Conservation (phyloP, 108 stramenopile genomes). For the Fistulifera pelliculosa region DNA sequence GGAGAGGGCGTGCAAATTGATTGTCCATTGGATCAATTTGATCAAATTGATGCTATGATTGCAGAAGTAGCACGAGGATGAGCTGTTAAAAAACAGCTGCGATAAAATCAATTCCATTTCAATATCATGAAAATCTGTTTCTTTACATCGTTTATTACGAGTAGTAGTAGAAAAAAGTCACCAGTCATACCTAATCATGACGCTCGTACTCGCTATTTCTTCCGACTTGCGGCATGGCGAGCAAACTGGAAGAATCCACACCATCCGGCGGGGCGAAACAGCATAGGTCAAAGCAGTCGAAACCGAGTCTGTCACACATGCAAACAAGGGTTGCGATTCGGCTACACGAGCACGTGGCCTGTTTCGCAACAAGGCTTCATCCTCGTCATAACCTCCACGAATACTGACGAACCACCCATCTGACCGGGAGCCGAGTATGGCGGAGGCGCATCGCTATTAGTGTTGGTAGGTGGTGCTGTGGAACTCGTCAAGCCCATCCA, state of each 20-base stretch:
- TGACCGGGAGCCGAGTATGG: conserved; percentile 22
- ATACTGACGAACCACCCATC: conserved; percentile 16
- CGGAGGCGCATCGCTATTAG: conserved; percentile 1
- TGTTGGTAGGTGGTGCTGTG: conserved; percentile 5
- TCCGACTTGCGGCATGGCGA: conserved; percentile 48
- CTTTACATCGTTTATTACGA: too few species aligned
- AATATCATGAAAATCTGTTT: too few species aligned
- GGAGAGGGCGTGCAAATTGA: conserved; percentile 41
- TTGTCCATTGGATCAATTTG: conserved; percentile 30
- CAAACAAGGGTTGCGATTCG: conserved; percentile 54
- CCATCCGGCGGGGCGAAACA: conserved; percentile 53
- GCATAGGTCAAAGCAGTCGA: conserved; percentile 21
- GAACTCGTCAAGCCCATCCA: conserved; percentile 27
- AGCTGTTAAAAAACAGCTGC: too few species aligned
- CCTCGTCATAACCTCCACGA: conserved; percentile 8
- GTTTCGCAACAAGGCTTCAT: too few species aligned
- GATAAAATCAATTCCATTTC: too few species aligned
- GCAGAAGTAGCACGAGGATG: not conserved
- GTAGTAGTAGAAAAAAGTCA: too few species aligned
- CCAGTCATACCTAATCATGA: too few species aligned
- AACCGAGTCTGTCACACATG: conserved; percentile 70
- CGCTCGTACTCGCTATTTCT: not conserved
- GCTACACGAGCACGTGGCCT: conserved; percentile 38
- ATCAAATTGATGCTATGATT: conserved; percentile 29
- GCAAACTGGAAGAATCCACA: conserved; percentile 52